Conservation (phyloP, 2,329 filamentous ascomycete genomes). For the Dactylellina haptotyla region DNA sequence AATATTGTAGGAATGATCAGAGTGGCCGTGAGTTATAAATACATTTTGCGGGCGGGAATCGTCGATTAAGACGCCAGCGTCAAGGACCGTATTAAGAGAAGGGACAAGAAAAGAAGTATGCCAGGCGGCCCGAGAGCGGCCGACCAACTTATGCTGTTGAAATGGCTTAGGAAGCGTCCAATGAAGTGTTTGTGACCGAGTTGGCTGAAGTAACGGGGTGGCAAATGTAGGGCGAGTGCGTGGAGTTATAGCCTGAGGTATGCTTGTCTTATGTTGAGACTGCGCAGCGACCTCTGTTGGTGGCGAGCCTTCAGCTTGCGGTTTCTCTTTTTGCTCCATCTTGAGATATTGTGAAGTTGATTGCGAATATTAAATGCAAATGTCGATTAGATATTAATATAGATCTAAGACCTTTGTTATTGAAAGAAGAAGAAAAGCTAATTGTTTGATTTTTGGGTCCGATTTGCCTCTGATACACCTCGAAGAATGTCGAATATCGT, state of each 20-base stretch:
- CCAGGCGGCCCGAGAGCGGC: slow-evolving; percentile 66
- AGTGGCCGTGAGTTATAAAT: slow-evolving; percentile 67
- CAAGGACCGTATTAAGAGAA: slow-evolving; percentile 66
- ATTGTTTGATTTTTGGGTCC: neutral
- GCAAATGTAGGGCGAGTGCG: slow-evolving; percentile 38
- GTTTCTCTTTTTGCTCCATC: no score
- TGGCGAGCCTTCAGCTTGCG: no score
- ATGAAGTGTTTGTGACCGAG: slow-evolving; percentile 41
- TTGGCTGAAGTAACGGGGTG: slow-evolving; percentile 37
- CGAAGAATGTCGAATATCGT: no score
- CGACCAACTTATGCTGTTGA: slow-evolving; percentile 60
- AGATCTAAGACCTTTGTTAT: neutral
- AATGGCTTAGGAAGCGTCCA: slow-evolving; percentile 48
- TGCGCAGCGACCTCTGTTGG: no score
- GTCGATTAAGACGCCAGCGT: slow-evolving; percentile 65
- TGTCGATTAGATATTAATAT: neutral
- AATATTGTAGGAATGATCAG: slow-evolving; percentile 64
- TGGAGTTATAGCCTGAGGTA: slow-evolving; percentile 5
- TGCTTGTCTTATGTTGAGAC: no score
- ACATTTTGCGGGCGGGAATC: slow-evolving; percentile 65
- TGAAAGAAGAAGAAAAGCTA: neutral
- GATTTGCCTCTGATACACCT: no score
- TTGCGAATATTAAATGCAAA: neutral
- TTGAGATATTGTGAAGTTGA: neutral
- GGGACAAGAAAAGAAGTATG: slow-evolving; percentile 67